These are phyloP conservation scores for Thraustochytrium striatum DNA, from an alignment of 352 stramenopile species.

Conservation along the genomic window DNA sequence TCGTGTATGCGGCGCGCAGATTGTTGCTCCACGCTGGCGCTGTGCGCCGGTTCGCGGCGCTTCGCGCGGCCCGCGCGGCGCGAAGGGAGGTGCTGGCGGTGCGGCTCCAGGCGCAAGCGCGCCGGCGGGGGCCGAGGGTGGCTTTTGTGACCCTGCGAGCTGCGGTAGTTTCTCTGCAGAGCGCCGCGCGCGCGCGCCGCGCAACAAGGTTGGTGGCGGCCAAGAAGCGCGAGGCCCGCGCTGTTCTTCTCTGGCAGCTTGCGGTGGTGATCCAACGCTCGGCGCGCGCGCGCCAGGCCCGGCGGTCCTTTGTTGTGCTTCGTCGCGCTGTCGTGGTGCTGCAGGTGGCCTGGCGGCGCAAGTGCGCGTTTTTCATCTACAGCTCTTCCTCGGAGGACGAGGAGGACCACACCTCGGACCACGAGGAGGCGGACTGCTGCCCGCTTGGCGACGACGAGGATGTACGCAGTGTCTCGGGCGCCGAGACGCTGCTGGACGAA, in stretches of 20 bases:
- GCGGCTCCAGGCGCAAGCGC: neutral
- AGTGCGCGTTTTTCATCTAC: conserved; percentile 5
- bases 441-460: too few relatives aligned
- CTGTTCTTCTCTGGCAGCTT: neutral
- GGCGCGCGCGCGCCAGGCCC: neutral
- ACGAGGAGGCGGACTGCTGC: too few relatives aligned
- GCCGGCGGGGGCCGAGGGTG: neutral
- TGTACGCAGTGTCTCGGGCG: too few relatives aligned
- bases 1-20: neutral
- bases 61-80: neutral
- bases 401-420: neutral
- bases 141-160: neutral
- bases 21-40: neutral
- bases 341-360: conserved; percentile 20
- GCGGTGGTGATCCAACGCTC: neutral
- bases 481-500: neutral
- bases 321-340: neutral
- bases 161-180: neutral
- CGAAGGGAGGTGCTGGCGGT: neutral
- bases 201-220: too few relatives aligned
- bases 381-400: neutral
- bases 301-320: neutral
- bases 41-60: neutral
- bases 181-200: neutral
- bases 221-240: neutral